Evolutionary conservation across 768 basidiomycete species (phyloP), one percentile per base, ranked within the genome.

Genomic region (Rubroboletus pulcherrimus): DNA sequence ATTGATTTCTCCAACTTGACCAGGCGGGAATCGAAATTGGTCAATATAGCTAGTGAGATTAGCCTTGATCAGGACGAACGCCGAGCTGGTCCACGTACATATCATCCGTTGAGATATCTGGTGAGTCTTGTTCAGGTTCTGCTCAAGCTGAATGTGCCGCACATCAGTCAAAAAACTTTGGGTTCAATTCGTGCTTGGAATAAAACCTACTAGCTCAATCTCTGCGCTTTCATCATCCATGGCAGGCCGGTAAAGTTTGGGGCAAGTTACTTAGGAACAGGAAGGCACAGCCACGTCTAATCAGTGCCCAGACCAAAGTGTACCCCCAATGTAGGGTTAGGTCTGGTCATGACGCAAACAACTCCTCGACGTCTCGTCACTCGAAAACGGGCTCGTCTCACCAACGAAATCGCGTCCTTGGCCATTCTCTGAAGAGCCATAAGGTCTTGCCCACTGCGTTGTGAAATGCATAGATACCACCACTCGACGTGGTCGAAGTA

Each of bases 21-120:
- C 6, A 94, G 74, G 19, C 92, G 82, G 1, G 83, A 83, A 69
- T 93, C 92, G 64, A 93, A 91, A 63, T 87, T 91, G 58, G 87
- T 85, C 48, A 94, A 77, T 62, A 93, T 86, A 44, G 87, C 91
- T 93, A 66, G 65, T 61, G 61, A 70, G 58, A 59, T 77, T 51
- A 75, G 64, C 48, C 21, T 53, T 12, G 44, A 26, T 54, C 39
- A 14, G 14, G 24, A 26, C 30, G 41, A 34, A 37, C 51, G 33
- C 42, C 49, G 9, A 37, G 40, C 67, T 30, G 5, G 24, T 34
- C 26, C 9, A 64, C 87, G 53, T 74, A 93, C 90, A 82, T 57
- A 83, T 91, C 91, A 93, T 93, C 49, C 89, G 78, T 64, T 88
- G 87, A 1, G 91, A 92, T 57, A 91, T 87, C 64, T 89, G 89